Conservation (phyloP, 306 rosid genomes). For the Alnus glutinosa region DNA sequence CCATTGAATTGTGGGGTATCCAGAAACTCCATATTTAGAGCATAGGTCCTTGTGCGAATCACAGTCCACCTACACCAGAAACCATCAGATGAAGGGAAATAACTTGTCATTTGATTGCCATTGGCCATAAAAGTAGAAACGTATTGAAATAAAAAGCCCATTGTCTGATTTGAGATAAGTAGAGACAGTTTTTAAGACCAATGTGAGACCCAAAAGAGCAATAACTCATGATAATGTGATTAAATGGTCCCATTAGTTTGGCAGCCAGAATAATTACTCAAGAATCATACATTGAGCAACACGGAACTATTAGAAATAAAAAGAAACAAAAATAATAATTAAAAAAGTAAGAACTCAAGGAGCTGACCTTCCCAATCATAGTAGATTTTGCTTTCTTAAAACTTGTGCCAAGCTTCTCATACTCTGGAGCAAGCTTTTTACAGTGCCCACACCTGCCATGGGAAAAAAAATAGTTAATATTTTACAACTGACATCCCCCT, state of each 20-base stretch:
- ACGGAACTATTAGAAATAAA: not conserved
- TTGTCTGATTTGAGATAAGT: not conserved
- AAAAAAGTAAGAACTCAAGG: not conserved
- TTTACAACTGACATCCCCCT: not conserved
- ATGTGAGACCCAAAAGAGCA: not conserved
- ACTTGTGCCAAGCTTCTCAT: slow-evolving; percentile 73
- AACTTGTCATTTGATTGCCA: not conserved
- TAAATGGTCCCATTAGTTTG: not conserved
- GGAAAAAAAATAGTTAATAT: not conserved
- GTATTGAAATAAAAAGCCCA: not conserved
- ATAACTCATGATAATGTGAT: not conserved
- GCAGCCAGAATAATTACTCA: not conserved
- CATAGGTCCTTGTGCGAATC: slow-evolving; percentile 84
- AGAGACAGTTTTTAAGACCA: not conserved
- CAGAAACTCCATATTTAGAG: slow-evolving; percentile 73
- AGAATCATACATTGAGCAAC: slow-evolving; percentile 6
- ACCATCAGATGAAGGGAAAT: slow-evolving; percentile 1
- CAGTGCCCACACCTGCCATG: slow-evolving; percentile 89
- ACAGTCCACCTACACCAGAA: slow-evolving; percentile 70
- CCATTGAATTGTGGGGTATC: slow-evolving; percentile 88
- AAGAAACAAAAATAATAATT: not conserved
- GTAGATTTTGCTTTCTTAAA: slow-evolving; percentile 66
- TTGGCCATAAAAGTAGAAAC: not conserved
- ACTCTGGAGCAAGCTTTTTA: slow-evolving; percentile 89
- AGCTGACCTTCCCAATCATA: slow-evolving; percentile 75